phyloP scores from a whole-genome alignment of 78 protist genomes.

The Dictyostelium citrinum region DNA sequence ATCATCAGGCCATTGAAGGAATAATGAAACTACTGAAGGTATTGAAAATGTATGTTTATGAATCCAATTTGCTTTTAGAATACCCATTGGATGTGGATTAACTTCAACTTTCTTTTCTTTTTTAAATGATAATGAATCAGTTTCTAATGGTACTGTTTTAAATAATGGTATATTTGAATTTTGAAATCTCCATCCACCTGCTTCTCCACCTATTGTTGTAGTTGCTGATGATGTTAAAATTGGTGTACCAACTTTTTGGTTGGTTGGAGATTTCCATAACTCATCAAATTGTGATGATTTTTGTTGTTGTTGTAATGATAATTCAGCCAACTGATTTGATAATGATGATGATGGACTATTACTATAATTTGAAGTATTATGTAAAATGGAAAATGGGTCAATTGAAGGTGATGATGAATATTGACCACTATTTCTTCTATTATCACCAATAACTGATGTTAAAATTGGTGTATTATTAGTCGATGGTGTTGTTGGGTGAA shows the following conservation, averaged over 20 bases:
- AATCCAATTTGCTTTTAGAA: conserved; percentile 69
- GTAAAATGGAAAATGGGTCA: not conserved
- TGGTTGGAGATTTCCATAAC: not conserved
- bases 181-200: conserved; percentile 49
- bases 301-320: not conserved
- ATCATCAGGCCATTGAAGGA: conserved; percentile 74
- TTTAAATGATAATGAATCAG: conserved; percentile 23
- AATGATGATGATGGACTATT: not conserved
- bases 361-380: not conserved
- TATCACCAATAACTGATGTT: not conserved
- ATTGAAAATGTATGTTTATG: conserved; percentile 49
- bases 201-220: not conserved
- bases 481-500: conserved; percentile 52
- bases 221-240: not conserved
- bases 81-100: conserved; percentile 33
- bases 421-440: not conserved
- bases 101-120: conserved; percentile 38
- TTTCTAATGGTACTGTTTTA: conserved; percentile 7
- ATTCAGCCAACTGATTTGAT: not conserved
- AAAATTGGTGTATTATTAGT: not conserved
- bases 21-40: conserved; percentile 47
- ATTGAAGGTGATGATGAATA: not conserved
- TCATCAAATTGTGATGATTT: not conserved
- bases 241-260: not conserved
- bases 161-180: not conserved